Percentiles rank a stretch among this genome's conserved stretches.
These are phyloP conservation scores for Phoma sp. DNA, from an alignment of 2,329 filamentous ascomycete species.

Conservation along the genomic window DNA sequence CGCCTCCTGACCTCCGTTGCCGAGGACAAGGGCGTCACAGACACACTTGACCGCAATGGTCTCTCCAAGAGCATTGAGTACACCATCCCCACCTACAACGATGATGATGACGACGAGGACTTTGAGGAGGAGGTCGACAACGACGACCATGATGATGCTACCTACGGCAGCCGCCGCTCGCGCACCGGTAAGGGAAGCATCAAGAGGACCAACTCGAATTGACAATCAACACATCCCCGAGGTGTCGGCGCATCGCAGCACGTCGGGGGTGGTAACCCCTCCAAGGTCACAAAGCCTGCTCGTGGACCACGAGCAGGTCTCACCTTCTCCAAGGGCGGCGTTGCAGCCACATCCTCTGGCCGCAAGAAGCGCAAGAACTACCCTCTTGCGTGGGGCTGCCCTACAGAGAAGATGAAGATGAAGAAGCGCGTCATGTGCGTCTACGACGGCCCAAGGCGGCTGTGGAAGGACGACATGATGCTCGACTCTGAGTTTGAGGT, in stretches of 20 bases:
- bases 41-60: conserved; percentile 50
- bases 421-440: conserved; percentile 96
- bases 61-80: conserved; percentile 55
- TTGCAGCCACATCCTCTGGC: conserved; percentile 63
- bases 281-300: conserved; percentile 50
- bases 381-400: conserved; percentile 90
- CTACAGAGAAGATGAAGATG: conserved; percentile 94
- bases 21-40: conserved; percentile 50
- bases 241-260: conserved; percentile 51
- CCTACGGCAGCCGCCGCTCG: conserved; percentile 58
- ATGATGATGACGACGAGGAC: conserved; percentile 66
- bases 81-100: conserved; percentile 56
- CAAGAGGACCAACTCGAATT: conserved; percentile 61
- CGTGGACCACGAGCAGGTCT: conserved; percentile 63
- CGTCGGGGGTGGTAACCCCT: conserved; percentile 44
- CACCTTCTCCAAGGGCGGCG: conserved; percentile 79
- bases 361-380: conserved; percentile 95
- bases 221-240: conserved; percentile 60
- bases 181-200: conserved; percentile 58
- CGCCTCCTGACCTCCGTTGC: conserved; percentile 50
- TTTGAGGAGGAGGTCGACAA: conserved; percentile 64
- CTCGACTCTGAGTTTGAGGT: conserved; percentile 94
- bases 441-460: conserved; percentile 84
- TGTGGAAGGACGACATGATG: conserved; percentile 99
- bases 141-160: conserved; percentile 60